phyloP scores from a whole-genome alignment of 305 asterid species.

The Fraxinus sp. region DNA sequence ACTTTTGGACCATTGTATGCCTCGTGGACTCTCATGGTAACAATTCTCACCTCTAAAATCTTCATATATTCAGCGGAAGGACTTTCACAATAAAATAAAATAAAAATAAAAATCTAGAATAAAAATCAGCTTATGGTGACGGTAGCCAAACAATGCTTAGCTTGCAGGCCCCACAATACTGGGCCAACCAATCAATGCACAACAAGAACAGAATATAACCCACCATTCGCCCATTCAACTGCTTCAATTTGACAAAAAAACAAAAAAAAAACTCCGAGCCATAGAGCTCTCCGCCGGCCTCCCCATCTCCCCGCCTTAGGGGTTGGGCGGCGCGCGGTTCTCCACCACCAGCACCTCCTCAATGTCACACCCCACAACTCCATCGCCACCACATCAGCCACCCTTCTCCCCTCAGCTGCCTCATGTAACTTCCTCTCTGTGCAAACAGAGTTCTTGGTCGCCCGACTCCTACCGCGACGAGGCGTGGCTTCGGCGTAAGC shows the following conservation, averaged over 20 bases:
- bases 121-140: not conserved
- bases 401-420: constrained; percentile 11
- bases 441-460: constrained; percentile 69
- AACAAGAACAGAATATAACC: not conserved
- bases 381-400: constrained; percentile 16
- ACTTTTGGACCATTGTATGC: not conserved
- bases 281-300: constrained; percentile 17
- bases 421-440: constrained; percentile 27
- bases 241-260: not conserved
- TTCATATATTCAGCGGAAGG: not conserved
- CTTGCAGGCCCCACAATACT: not conserved
- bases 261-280: not conserved
- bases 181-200: not conserved
- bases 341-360: constrained; percentile 1
- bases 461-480: constrained; percentile 56
- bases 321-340: constrained; percentile 28
- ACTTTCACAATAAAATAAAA: not conserved
- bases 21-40: not conserved
- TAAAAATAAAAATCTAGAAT: too few species aligned
- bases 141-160: not conserved
- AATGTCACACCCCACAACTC: constrained; percentile 22
- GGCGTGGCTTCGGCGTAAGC: constrained; percentile 62
- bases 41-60: not conserved
- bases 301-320: constrained; percentile 31
- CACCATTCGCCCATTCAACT: not conserved